Evolutionary conservation across 192 early-diverging fungal species (phyloP).

Genomic region (Linnemannia schmuckeri): DNA sequence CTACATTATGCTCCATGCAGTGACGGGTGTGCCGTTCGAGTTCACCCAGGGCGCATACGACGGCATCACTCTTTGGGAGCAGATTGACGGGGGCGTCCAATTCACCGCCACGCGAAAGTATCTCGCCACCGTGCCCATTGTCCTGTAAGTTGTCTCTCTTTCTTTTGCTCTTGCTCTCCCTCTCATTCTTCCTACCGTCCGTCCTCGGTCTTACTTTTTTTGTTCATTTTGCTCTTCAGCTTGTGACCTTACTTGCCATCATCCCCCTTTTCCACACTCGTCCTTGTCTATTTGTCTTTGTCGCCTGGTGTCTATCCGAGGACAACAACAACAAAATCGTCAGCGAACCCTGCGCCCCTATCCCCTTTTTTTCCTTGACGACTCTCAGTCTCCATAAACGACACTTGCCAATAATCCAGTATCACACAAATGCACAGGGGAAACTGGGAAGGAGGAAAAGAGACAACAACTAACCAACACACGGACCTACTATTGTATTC

Average conservation of each 20-base stretch:
- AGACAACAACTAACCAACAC: neutral
- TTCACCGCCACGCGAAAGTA: conserved; percentile 99
- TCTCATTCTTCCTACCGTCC: neutral
- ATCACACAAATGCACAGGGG: conserved; percentile 3
- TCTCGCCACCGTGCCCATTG: conserved; percentile 91
- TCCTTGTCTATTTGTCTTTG: neutral
- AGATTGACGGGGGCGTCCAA: conserved; percentile 97
- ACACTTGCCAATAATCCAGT: neutral
- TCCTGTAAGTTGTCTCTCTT: conserved; percentile 77
- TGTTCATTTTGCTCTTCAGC: neutral
- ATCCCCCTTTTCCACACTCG: neutral
- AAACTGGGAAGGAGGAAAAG: neutral
- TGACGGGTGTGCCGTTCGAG: conserved; percentile 94
- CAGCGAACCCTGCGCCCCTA: neutral
- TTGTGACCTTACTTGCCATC: neutral
- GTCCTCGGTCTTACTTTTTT: neutral
- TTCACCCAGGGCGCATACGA: conserved; percentile 94
- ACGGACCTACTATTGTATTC: neutral
- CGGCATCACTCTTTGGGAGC: conserved; percentile 97
- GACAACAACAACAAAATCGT: neutral
- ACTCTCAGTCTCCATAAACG: neutral
- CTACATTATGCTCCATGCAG: conserved; percentile 98
- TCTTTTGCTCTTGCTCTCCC: neutral
- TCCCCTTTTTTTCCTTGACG: neutral
- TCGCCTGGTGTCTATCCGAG: neutral